A percentile compares a stretch with the other conserved stretches of the same genome.
Conservation (phyloP, 2,329 filamentous ascomycete species). For the Neofusicoccum cordaticola region DNA sequence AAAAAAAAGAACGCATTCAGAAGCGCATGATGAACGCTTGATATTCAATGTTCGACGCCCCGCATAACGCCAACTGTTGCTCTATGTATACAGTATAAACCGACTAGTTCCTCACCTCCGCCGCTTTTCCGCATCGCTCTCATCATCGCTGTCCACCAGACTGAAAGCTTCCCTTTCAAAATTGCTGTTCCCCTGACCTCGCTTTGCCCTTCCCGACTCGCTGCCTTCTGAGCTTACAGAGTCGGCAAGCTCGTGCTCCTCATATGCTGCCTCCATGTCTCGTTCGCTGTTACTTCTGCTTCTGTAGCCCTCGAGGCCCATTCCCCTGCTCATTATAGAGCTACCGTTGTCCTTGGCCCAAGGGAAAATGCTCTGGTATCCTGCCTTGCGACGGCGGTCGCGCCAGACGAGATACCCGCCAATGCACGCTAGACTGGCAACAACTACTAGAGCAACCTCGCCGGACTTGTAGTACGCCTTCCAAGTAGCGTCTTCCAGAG, state of each 20-base stretch:
- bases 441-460: slow-evolving; percentile 78
- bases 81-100: neutral
- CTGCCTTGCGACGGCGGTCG: slow-evolving; percentile 47
- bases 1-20: too few relatives aligned
- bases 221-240: slow-evolving; percentile 36
- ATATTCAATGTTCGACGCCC: neutral
- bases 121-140: slow-evolving; percentile 14
- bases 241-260: slow-evolving; percentile 60
- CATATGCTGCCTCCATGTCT: slow-evolving; percentile 62
- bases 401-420: slow-evolving; percentile 73
- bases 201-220: slow-evolving; percentile 24
- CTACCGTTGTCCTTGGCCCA: slow-evolving; percentile 34
- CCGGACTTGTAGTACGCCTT: slow-evolving; percentile 84
- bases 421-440: slow-evolving; percentile 66
- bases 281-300: slow-evolving; percentile 36
- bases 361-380: slow-evolving; percentile 43
- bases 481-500: slow-evolving; percentile 83
- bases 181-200: slow-evolving; percentile 27
- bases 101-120: neutral
- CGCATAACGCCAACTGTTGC: neutral
- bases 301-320: slow-evolving; percentile 49
- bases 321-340: slow-evolving; percentile 43
- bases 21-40: too few relatives aligned
- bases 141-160: slow-evolving; percentile 10
- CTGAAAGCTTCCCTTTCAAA: slow-evolving; percentile 28